A percentile compares a stretch with the other conserved stretches of the same genome.
phyloP scores from a whole-genome alignment of 352 stramenopile genomes.

The Globisporangium cederbergense region DNA sequence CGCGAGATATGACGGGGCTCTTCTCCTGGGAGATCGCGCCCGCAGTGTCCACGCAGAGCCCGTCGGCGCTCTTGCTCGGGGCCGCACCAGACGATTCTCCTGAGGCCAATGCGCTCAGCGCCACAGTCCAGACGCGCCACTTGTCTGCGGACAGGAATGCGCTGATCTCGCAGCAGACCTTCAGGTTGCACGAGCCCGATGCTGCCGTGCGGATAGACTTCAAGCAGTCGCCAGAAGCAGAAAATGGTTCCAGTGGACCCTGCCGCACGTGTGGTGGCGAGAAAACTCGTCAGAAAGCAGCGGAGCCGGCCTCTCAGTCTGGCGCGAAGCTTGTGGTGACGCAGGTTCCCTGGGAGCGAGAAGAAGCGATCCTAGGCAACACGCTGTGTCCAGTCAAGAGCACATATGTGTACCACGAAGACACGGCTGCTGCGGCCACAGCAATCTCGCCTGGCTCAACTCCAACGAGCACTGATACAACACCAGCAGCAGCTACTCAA shows the following conservation, averaged over 20 bases:
- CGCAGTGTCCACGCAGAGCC: constrained; percentile 13
- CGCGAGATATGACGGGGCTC: constrained; percentile 79
- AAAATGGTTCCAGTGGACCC: constrained; percentile 17
- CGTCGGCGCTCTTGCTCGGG: not conserved
- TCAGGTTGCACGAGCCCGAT: constrained; percentile 39
- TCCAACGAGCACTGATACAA: not conserved
- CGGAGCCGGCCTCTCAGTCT: not conserved
- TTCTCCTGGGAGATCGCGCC: constrained; percentile 84
- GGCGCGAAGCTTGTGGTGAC: constrained; percentile 38
- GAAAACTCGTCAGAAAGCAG: constrained; percentile 26
- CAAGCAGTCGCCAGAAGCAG: constrained; percentile 35
- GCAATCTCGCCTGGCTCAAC: not conserved
- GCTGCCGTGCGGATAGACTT: constrained; percentile 59
- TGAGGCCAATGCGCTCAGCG: not conserved
- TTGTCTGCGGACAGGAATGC: not conserved
- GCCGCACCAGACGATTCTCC: not conserved
- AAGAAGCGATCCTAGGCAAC: constrained; percentile 61
- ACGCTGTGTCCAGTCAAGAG: constrained; percentile 64
- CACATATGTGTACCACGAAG: constrained; percentile 77
- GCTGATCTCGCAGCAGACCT: constrained; percentile 21
- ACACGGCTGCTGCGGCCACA: constrained; percentile 15
- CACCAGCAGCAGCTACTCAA: constrained; percentile 16
- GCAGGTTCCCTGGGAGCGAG: constrained; percentile 59
- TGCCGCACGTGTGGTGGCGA: constrained; percentile 65
- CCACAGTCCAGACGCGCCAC: not conserved